Evolutionary conservation across 176 grass and related monocot species (phyloP).

Genomic region (Melocanna baccifera): DNA sequence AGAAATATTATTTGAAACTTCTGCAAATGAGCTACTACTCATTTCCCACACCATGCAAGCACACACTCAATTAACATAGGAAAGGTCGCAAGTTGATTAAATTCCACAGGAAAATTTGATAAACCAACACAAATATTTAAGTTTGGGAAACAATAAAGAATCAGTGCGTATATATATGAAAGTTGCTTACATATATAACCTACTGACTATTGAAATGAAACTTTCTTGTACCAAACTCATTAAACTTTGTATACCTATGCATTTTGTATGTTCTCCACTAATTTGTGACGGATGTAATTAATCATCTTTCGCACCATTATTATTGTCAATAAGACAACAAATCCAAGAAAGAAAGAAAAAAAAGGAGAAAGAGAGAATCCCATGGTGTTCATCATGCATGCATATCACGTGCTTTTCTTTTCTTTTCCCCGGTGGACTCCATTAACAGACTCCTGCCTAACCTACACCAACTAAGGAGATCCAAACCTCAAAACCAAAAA

Average conservation of each 20-base stretch:
- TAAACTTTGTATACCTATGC: background rate
- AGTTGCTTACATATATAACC: background rate
- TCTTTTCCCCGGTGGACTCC: background rate
- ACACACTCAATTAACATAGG: background rate
- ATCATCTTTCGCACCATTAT: background rate
- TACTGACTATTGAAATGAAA: background rate
- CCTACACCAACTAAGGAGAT: background rate
- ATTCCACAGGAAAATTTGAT: background rate
- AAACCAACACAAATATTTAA: background rate
- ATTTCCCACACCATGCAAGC: background rate
- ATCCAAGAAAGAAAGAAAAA: background rate
- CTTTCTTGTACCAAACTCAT: background rate
- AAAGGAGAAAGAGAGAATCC: background rate
- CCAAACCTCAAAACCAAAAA: background rate
- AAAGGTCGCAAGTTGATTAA: background rate
- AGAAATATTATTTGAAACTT: background rate
- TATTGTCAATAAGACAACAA: background rate
- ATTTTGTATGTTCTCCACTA: background rate
- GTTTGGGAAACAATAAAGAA: background rate
- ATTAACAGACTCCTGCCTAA: slow-evolving; percentile 2
- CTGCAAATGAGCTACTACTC: background rate
- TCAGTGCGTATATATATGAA: background rate
- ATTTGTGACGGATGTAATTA: background rate
- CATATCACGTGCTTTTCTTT: slow-evolving; percentile 5
- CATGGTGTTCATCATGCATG: slow-evolving; percentile 19